These are phyloP conservation scores for Usnea hakonensis DNA, from an alignment of 495 filamentous ascomycete genomes.

Conservation along the genomic window DNA sequence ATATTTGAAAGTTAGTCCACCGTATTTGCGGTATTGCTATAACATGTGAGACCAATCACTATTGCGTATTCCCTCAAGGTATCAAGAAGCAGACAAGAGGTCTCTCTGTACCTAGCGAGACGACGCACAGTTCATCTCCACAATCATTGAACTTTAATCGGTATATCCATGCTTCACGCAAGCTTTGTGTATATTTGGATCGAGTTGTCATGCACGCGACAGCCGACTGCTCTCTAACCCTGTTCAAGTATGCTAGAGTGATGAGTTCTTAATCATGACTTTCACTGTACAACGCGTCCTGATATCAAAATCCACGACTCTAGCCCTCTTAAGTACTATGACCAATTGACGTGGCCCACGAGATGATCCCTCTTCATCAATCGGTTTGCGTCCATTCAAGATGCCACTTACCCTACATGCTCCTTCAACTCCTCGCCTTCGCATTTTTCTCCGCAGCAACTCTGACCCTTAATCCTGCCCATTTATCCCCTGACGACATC, in stretches of 20 bases:
- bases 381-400: not conserved
- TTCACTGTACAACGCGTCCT: not conserved
- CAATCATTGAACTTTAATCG: not conserved
- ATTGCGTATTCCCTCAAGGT: not conserved
- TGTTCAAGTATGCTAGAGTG: not conserved
- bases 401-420: not conserved
- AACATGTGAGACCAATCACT: not conserved
- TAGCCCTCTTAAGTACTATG: not conserved
- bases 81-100: not conserved
- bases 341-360: not conserved
- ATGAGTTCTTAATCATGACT: not conserved
- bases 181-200: not conserved
- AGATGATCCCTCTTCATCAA: not conserved
- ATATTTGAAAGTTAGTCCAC: not conserved
- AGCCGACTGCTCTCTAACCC: not conserved
- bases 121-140: not conserved
- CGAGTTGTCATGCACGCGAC: not conserved
- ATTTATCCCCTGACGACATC: not conserved
- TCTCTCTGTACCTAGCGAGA: not conserved
- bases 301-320: not conserved
- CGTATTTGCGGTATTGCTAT: not conserved
- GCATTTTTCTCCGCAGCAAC: not conserved
- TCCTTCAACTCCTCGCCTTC: not conserved
- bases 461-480: not conserved
- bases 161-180: not conserved